These are phyloP conservation scores for Aspergillus hortae DNA, from an alignment of 2,329 filamentous ascomycete genomes.

Conservation along the genomic window DNA sequence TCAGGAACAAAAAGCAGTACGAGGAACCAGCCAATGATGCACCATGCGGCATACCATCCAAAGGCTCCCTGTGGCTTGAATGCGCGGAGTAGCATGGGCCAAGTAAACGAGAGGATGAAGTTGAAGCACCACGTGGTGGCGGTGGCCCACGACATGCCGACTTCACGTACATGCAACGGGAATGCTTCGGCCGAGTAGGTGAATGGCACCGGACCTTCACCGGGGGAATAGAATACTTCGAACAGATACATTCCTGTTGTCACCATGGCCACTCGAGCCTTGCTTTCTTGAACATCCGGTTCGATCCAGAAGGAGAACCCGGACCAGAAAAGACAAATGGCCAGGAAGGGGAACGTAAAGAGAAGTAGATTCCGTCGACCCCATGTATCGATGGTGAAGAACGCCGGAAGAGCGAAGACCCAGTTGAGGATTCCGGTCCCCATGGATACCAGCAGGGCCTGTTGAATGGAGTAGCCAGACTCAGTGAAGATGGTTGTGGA, in stretches of 20 bases:
- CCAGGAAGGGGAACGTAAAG: constrained; percentile 61
- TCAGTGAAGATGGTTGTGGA: constrained; percentile 59
- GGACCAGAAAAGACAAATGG: constrained; percentile 40
- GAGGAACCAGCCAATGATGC: constrained; percentile 51
- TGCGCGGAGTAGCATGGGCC: constrained; percentile 46
- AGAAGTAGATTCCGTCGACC: constrained; percentile 61
- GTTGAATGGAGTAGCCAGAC: constrained; percentile 49
- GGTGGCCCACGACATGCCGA: constrained; percentile 59
- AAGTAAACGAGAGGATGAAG: constrained; percentile 52
- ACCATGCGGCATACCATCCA: constrained; percentile 56
- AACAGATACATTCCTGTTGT: constrained; percentile 46
- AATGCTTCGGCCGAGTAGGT: constrained; percentile 65
- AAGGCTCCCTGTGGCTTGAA: constrained; percentile 55
- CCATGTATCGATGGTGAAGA: constrained; percentile 65
- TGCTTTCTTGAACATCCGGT: constrained; percentile 23
- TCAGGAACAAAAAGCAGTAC: constrained; percentile 53
- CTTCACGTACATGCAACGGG: constrained; percentile 58
- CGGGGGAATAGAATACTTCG: constrained; percentile 52
- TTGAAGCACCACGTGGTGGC: constrained; percentile 58
- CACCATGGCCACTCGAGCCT: constrained; percentile 39
- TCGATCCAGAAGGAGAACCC: constrained; percentile 52
- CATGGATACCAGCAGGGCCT: constrained; percentile 58
- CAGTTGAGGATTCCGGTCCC: constrained; percentile 65
- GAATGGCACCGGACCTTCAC: constrained; percentile 61
- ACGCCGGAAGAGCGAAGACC: constrained; percentile 60